Base-by-base conservation (phyloP, 208 protist species). In the Trypanosoma mega region DNA sequence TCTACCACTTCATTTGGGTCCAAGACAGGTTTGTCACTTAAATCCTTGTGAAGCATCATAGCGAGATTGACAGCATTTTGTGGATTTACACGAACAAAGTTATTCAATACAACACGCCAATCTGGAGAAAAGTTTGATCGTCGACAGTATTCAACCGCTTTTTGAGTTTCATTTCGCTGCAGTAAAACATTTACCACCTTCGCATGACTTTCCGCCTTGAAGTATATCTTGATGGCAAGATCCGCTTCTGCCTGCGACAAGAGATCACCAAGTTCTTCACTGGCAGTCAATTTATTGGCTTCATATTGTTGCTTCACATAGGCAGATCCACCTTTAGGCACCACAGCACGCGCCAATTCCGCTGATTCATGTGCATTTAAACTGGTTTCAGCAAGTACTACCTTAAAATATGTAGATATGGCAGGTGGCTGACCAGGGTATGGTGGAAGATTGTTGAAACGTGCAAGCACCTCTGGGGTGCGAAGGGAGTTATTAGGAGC, bases 181-280 rank as follows among this genome's bases (percentile, higher is more conserved):
- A 98, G 88, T 11, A 99, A 89, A 49, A 94, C 72, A 52, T 92
- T 89, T 26, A 97, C 78, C 67, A 97, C 97, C 78, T 99, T 99
- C 23, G 78, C 79, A 23, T 97, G 90, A 4, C 79, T 73, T 29
- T 97, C 80, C 23, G 87, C 92, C 33, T 94, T 76, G 61, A 98
- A 78, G 77, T 99, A 99, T n/a, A 99, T 95, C 44, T 92, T 96
- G 20, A 99, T 92, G 7, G 98, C 98, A 34, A 99, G 82, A 41
- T 98, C 95, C 37, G 77, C 64, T 33, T 91, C 72, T 29, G 74
- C 78, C 29, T 71, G 86, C 52, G 90, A 78, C 20, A 99, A 70
- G 5, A 99, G 47, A 87, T 99, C 98, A 45, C 98, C 99, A 18
- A 99, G 93, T 72, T 99, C 97, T 77, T 99, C 98, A 36, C 81